Percentiles rank a stretch among this genome's conserved stretches.
phyloP scores from a whole-genome alignment of 2,329 filamentous ascomycete genomes.

The Plectosphaerella sp. region DNA sequence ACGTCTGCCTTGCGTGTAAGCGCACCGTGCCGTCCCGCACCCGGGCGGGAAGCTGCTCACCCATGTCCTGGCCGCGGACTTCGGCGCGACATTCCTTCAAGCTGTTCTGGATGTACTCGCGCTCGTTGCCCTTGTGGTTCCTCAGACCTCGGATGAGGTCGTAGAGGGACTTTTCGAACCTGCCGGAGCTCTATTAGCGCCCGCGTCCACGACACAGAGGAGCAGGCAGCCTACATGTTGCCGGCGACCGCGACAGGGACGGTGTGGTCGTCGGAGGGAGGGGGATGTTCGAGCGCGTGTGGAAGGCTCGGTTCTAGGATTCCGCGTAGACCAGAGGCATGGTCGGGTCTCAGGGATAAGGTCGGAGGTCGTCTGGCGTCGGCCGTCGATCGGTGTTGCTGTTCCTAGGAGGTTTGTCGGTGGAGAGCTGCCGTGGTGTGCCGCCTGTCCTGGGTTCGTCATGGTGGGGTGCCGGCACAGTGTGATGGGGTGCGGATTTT shows the following conservation, averaged over 20 bases:
- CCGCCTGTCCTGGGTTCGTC: too few species aligned
- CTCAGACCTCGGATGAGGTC: slow-evolving; percentile 96
- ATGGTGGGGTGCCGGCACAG: too few species aligned
- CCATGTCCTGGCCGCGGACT: slow-evolving; percentile 90
- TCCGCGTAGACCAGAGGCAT: neutral
- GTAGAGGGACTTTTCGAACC: slow-evolving; percentile 99
- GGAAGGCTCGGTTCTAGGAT: slow-evolving; percentile 1
- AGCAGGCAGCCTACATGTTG: slow-evolving; percentile 4
- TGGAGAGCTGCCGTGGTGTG: slow-evolving; percentile 1
- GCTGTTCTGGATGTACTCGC: slow-evolving; percentile 89
- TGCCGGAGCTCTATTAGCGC: slow-evolving; percentile 29
- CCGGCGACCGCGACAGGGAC: neutral
- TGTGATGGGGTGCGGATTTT: too few species aligned
- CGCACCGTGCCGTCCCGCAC: neutral
- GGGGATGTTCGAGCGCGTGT: neutral
- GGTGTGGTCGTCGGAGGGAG: neutral
- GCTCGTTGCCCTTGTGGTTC: slow-evolving; percentile 92
- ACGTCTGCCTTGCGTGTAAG: slow-evolving; percentile 54
- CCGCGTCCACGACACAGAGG: neutral
- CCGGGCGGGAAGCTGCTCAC: slow-evolving; percentile 38
- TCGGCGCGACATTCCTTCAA: slow-evolving; percentile 94
- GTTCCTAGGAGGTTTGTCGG: neutral
- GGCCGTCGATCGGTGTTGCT: neutral
- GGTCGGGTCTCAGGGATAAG: neutral
- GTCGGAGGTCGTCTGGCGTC: neutral